phyloP scores from a whole-genome alignment of 495 filamentous ascomycete genomes.

The Penicillium atrosanguineum region DNA sequence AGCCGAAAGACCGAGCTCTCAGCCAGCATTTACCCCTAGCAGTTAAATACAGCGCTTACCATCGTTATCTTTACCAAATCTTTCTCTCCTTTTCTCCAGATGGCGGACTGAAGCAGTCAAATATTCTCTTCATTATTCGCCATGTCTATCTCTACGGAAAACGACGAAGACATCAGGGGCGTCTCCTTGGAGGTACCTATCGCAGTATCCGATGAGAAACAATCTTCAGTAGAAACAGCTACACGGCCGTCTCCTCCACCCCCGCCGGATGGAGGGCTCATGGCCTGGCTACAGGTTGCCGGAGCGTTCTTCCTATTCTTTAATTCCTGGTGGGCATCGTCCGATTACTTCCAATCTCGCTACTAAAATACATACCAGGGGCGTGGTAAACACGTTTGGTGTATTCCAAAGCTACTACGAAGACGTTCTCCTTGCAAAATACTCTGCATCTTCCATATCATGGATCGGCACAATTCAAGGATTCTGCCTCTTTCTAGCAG shows the following conservation, averaged over 20 bases:
- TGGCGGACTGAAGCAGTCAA: no score
- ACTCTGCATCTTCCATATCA: constrained; percentile 33
- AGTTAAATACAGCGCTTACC: no score
- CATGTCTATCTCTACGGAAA: no score
- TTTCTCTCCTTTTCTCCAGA: no score
- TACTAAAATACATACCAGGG: constrained; percentile 17
- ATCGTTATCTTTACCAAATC: no score
- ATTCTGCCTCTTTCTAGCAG: constrained; percentile 38
- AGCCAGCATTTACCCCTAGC: no score
- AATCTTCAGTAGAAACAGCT: no score
- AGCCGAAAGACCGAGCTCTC: no score
- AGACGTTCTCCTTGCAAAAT: constrained; percentile 23
- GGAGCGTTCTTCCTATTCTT: constrained; percentile 27
- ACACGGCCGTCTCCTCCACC: constrained; percentile 6
- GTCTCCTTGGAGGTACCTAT: no score
- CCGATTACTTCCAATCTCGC: background rate
- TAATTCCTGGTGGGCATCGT: constrained; percentile 9
- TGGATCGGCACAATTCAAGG: constrained; percentile 51
- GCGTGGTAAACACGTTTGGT: constrained; percentile 46
- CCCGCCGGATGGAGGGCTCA: constrained; percentile 5
- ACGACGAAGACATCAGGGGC: no score
- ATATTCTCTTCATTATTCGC: no score
- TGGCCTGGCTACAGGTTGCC: constrained; percentile 11
- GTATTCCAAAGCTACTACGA: constrained; percentile 49
- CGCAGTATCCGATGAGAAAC: no score